Evolutionary conservation across 2,329 filamentous ascomycete genomes (phyloP).

Genomic region (Berkeleyomyces rouxiae): DNA sequence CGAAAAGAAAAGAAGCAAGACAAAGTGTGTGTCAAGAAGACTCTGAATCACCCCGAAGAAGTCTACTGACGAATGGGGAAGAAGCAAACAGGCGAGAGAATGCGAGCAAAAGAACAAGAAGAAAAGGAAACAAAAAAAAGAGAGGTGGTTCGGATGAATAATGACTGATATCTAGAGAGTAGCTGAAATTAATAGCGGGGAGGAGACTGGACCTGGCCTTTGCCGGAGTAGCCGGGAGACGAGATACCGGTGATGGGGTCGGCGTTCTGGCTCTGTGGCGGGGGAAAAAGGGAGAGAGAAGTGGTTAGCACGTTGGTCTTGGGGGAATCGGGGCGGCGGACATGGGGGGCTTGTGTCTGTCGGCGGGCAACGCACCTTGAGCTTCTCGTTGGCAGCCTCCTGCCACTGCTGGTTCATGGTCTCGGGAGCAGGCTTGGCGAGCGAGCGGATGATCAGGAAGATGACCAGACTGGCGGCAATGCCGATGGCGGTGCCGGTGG

Average conservation of each 20-base stretch:
- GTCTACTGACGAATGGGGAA: conserved; percentile 24
- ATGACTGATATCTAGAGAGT: conserved; percentile 10
- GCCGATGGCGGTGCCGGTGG: conserved; percentile 54
- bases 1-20: neutral
- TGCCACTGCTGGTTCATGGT: conserved; percentile 98
- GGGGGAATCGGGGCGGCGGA: neutral
- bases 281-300: conserved; percentile 11
- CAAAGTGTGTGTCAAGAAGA: neutral
- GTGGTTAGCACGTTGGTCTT: neutral
- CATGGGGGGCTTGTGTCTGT: neutral
- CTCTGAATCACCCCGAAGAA: conserved; percentile 4
- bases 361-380: conserved; percentile 49
- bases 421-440: conserved; percentile 55
- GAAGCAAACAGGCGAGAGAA: neutral
- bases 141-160: conserved; percentile 10
- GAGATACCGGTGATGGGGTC: conserved; percentile 77
- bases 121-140: conserved; percentile 7
- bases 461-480: conserved; percentile 49
- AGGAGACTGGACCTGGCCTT: conserved; percentile 60
- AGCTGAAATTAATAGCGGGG: conserved; percentile 28
- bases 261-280: conserved; percentile 55
- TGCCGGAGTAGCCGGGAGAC: conserved; percentile 61
- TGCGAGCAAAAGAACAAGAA: conserved; percentile 16
- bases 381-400: conserved; percentile 83
- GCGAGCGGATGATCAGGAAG: conserved; percentile 55